phyloP scores from a whole-genome alignment of 202 grass and related monocot species.

The Setaria viridis region DNA sequence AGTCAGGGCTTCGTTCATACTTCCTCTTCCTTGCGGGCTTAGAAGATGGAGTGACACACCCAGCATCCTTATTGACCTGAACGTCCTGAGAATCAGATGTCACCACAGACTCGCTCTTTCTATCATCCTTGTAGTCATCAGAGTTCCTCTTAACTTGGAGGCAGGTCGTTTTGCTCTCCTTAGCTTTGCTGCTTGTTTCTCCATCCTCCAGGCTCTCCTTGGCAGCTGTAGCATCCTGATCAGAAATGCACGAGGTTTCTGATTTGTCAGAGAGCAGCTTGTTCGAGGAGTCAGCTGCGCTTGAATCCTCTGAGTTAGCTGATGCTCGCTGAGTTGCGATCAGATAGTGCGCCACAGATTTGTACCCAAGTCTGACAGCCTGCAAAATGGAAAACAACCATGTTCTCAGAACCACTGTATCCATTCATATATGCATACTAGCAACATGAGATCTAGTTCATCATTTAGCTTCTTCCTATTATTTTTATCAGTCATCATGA shows the following conservation, averaged over 20 bases:
- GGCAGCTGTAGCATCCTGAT: slow-evolving; percentile 21
- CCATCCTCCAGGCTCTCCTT: background rate
- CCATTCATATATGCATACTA: background rate
- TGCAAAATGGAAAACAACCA: slow-evolving; percentile 19
- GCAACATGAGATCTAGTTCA: background rate
- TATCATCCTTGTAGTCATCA: slow-evolving; percentile 15
- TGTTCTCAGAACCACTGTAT: slow-evolving; percentile 6
- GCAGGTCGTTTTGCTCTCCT: background rate
- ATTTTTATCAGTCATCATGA: background rate
- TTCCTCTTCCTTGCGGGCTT: slow-evolving; percentile 52
- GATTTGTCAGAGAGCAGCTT: slow-evolving; percentile 35
- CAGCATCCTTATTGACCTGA: slow-evolving; percentile 21
- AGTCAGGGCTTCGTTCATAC: slow-evolving; percentile 46
- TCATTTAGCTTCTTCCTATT: background rate
- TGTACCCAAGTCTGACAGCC: slow-evolving; percentile 73
- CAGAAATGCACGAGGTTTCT: slow-evolving; percentile 40
- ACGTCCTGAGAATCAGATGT: slow-evolving; percentile 31
- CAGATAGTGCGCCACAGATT: slow-evolving; percentile 92
- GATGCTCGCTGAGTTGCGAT: slow-evolving; percentile 59
- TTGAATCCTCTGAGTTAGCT: slow-evolving; percentile 36
- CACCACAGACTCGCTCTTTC: slow-evolving; percentile 32
- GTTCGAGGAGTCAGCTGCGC: slow-evolving; percentile 46
- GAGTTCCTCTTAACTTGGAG: slow-evolving; percentile 1
- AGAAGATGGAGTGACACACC: slow-evolving; percentile 39
- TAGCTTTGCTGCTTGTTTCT: slow-evolving; percentile 33